Conservation (phyloP, 2,329 filamentous ascomycete species). For the Xylaria sp. region DNA sequence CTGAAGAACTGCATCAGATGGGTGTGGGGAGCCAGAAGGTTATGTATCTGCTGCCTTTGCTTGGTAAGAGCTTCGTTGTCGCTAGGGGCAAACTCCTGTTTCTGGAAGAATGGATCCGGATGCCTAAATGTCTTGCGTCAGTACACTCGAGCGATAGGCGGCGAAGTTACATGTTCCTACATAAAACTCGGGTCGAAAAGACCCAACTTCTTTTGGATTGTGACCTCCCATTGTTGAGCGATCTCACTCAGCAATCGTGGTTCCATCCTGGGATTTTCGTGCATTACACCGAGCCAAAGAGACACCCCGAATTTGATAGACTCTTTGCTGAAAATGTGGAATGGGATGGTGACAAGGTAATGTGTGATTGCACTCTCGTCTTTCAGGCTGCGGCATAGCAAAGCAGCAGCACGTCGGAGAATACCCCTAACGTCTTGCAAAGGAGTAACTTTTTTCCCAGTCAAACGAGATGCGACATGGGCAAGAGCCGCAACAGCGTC, state of each 20-base stretch:
- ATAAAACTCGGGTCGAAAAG: slow-evolving; percentile 80
- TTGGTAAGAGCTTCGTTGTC: slow-evolving; percentile 80
- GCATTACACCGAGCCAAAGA: slow-evolving; percentile 95
- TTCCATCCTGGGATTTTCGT: slow-evolving; percentile 92
- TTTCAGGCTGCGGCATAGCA: slow-evolving; percentile 81
- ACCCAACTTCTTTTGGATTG: slow-evolving; percentile 79
- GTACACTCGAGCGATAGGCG: slow-evolving; percentile 33
- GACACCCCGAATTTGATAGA: slow-evolving; percentile 96
- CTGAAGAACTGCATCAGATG: slow-evolving; percentile 87
- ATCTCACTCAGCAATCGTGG: slow-evolving; percentile 87
- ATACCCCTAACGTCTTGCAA: slow-evolving; percentile 82
- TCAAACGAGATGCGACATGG: slow-evolving; percentile 77
- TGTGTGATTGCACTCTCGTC: slow-evolving; percentile 84
- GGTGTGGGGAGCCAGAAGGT: slow-evolving; percentile 86
- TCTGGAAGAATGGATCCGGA: slow-evolving; percentile 88
- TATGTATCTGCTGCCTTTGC: slow-evolving; percentile 81
- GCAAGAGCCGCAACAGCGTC: slow-evolving; percentile 74
- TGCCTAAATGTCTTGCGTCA: slow-evolving; percentile 65
- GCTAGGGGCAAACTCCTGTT: slow-evolving; percentile 91
- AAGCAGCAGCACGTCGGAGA: slow-evolving; percentile 83
- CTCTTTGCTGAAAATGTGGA: slow-evolving; percentile 91
- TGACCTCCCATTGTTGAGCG: slow-evolving; percentile 89
- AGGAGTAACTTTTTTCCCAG: slow-evolving; percentile 75
- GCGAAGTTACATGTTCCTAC: slow-evolving; percentile 53
- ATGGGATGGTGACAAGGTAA: slow-evolving; percentile 91